phyloP scores from a whole-genome alignment of 2,329 filamentous ascomycete species.

The Paraphoma sp. region DNA sequence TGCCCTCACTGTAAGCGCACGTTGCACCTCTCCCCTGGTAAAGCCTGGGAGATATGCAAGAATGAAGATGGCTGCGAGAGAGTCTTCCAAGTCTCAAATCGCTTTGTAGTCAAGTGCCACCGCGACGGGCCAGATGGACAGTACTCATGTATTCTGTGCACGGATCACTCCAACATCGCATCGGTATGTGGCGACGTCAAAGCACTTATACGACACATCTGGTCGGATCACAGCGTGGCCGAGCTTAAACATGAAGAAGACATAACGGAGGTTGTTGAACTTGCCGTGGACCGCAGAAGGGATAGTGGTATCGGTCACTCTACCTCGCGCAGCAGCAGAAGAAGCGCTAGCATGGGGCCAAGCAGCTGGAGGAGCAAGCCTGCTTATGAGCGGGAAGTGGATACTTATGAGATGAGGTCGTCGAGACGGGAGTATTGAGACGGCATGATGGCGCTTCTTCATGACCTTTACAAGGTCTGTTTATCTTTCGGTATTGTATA shows the following conservation, averaged over 20 bases:
- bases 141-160: conserved; percentile 44
- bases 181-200: conserved; percentile 47
- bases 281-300: conserved; percentile 21
- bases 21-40: conserved; percentile 41
- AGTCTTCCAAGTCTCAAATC: conserved; percentile 42
- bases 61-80: conserved; percentile 37
- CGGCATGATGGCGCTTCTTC: neutral
- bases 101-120: conserved; percentile 47
- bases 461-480: too few relatives aligned
- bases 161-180: conserved; percentile 27
- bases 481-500: neutral
- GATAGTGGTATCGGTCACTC: conserved; percentile 33
- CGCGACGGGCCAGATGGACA: conserved; percentile 39
- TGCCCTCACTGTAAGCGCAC: conserved; percentile 41
- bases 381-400: conserved; percentile 33
- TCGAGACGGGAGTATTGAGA: conserved; percentile 17
- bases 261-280: conserved; percentile 38
- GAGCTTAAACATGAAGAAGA: conserved; percentile 43
- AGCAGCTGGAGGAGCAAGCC: conserved; percentile 21
- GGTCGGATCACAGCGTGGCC: conserved; percentile 37
- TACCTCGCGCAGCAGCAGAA: conserved; percentile 25
- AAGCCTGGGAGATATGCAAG: conserved; percentile 45
- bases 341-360: conserved; percentile 36
- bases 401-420: conserved; percentile 27
- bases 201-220: conserved; percentile 44